phyloP scores from a whole-genome alignment of 2,329 filamentous ascomycete genomes.

The Neocatenulostroma microsporum region DNA sequence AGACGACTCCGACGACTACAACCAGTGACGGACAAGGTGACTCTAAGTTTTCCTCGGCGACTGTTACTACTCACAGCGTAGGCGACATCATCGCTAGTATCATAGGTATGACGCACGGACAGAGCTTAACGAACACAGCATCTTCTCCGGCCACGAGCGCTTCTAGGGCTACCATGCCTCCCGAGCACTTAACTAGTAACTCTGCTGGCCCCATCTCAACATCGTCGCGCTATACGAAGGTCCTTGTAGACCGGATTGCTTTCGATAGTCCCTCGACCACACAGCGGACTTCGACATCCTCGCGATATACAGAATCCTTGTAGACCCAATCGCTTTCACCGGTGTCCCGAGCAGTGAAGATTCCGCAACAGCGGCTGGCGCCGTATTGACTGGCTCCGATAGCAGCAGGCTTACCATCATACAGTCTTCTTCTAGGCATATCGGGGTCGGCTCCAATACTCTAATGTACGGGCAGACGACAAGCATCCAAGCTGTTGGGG shows the following conservation, averaged over 20 bases:
- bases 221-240: background rate
- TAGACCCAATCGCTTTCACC: background rate
- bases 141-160: too few relatives aligned
- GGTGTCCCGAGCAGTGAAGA: background rate
- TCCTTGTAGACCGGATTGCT: background rate
- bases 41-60: background rate
- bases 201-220: background rate
- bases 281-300: background rate
- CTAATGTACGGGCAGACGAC: background rate
- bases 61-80: slow-evolving; percentile 1
- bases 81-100: slow-evolving; percentile 7
- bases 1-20: background rate
- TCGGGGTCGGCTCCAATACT: background rate
- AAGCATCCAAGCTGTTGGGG: background rate
- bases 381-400: background rate
- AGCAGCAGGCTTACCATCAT: background rate
- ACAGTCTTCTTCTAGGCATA: background rate
- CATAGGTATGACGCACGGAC: slow-evolving; percentile 5
- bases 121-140: too few relatives aligned
- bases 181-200: background rate
- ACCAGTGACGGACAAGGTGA: background rate
- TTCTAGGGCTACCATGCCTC: too few relatives aligned
- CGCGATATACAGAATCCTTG: background rate
- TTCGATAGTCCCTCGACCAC: background rate
- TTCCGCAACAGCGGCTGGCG: background rate